These are phyloP conservation scores for Lasiodiplodia citricola DNA, from an alignment of 2,329 filamentous ascomycete species.

Conservation along the genomic window DNA sequence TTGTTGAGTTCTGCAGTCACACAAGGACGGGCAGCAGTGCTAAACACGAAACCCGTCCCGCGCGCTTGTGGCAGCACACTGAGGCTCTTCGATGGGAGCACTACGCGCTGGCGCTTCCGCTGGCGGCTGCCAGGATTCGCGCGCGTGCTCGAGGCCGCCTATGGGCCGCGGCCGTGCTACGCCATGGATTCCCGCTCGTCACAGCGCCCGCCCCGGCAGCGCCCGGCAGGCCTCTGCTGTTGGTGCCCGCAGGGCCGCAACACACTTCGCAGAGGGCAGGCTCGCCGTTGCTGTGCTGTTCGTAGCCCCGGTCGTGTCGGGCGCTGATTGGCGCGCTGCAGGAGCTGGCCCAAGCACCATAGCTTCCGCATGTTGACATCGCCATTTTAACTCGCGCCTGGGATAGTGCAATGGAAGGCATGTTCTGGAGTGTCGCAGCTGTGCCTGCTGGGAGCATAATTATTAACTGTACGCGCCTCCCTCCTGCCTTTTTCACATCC, in stretches of 20 bases:
- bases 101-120: constrained; percentile 21
- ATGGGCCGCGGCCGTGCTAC: constrained; percentile 3
- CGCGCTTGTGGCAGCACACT: background rate
- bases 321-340: constrained; percentile 21
- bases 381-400: constrained; percentile 1
- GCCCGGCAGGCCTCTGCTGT: constrained; percentile 2
- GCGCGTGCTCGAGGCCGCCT: constrained; percentile 15
- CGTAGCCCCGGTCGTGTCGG: constrained; percentile 20
- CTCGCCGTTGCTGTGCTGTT: constrained; percentile 23
- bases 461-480: background rate
- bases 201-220: background rate
- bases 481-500: background rate
- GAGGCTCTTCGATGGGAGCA: constrained; percentile 7
- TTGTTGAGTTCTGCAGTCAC: constrained; percentile 1
- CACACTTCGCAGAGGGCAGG: background rate
- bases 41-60: background rate
- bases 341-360: constrained; percentile 6
- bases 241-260: constrained; percentile 24
- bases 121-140: constrained; percentile 4
- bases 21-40: background rate
- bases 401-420: background rate
- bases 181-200: background rate
- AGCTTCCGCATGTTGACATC: constrained; percentile 19
- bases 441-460: constrained; percentile 10
- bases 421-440: background rate